Percentiles rank a stretch among this genome's conserved stretches.
phyloP scores from a whole-genome alignment of 1,284 basidiomycete species.

The Sanguinoderma infundibulare region DNA sequence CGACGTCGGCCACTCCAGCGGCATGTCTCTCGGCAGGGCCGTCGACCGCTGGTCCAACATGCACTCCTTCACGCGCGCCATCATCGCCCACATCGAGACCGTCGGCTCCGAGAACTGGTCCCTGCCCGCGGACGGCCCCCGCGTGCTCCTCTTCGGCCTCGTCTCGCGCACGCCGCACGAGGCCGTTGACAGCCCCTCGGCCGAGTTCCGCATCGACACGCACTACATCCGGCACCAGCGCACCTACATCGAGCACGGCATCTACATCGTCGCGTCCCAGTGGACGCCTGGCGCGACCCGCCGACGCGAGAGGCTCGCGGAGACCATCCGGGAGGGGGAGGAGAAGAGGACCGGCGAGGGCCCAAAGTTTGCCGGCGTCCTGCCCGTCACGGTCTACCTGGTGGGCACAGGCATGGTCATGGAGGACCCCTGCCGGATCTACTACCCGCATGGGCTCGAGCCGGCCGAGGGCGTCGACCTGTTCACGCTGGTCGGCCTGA shows the following conservation, averaged over 20 bases:
- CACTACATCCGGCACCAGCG: not conserved
- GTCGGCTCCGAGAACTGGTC: not conserved
- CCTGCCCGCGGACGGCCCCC: not conserved
- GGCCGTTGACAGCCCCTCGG: not conserved
- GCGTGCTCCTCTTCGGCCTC: not conserved
- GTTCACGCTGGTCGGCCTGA: not conserved
- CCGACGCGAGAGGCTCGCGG: not conserved
- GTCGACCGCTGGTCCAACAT: not conserved
- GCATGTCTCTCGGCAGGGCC: not conserved
- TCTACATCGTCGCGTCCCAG: constrained; percentile 1
- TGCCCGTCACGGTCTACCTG: not conserved
- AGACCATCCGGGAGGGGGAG: not conserved
- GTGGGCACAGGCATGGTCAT: not conserved
- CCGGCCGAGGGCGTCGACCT: not conserved
- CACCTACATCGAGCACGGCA: not conserved
- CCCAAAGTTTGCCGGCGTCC: not conserved
- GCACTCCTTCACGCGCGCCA: not conserved
- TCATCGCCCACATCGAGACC: not conserved
- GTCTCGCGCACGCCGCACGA: not conserved
- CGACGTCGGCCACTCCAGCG: not conserved
- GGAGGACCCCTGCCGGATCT: not conserved
- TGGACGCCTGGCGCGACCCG: not conserved
- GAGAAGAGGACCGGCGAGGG: not conserved
- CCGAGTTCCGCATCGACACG: not conserved
- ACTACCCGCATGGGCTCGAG: not conserved